A percentile compares a stretch with the other conserved stretches of the same genome.
phyloP scores from a whole-genome alignment of 148 eudicot genomes.

The Amaranthus palmeri region DNA sequence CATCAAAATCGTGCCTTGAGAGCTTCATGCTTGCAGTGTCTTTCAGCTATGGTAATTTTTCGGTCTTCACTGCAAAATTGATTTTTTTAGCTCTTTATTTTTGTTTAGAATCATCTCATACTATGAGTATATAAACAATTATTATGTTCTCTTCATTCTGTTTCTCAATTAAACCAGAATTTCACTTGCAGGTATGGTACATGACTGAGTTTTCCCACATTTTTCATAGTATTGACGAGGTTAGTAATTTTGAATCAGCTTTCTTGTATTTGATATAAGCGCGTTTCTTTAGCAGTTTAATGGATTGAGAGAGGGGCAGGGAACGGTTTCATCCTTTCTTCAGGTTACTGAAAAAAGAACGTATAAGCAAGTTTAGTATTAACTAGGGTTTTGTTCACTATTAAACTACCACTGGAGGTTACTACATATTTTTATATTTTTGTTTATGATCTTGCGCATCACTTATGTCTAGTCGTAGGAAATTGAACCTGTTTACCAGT shows the following conservation, averaged over 20 bases:
- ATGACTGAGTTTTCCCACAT: constrained; percentile 79
- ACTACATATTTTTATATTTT: too few relatives aligned
- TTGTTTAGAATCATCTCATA: neutral
- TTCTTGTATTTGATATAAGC: neutral
- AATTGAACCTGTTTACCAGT: neutral
- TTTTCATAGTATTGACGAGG: constrained; percentile 69
- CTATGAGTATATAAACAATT: constrained; percentile 5
- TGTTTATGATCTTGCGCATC: neutral
- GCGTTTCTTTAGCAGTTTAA: neutral
- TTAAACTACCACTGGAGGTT: too few relatives aligned
- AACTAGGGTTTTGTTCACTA: too few relatives aligned
- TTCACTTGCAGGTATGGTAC: constrained; percentile 78
- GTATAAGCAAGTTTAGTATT: too few relatives aligned
- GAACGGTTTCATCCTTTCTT: neutral
- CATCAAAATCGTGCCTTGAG: constrained; percentile 48
- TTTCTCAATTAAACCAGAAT: constrained; percentile 3
- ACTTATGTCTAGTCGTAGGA: neutral
- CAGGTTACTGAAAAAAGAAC: neutral
- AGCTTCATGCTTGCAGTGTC: constrained; percentile 88
- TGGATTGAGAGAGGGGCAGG: neutral
- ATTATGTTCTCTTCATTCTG: neutral
- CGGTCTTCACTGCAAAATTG: neutral
- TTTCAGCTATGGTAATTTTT: constrained; percentile 78
- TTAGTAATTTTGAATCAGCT: constrained; percentile 26
- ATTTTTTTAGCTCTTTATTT: neutral